Evolutionary conservation across 1,284 basidiomycete genomes (phyloP), one percentile per base, ranked within the genome.

Genomic region (Tylopilus orsonianus): DNA sequence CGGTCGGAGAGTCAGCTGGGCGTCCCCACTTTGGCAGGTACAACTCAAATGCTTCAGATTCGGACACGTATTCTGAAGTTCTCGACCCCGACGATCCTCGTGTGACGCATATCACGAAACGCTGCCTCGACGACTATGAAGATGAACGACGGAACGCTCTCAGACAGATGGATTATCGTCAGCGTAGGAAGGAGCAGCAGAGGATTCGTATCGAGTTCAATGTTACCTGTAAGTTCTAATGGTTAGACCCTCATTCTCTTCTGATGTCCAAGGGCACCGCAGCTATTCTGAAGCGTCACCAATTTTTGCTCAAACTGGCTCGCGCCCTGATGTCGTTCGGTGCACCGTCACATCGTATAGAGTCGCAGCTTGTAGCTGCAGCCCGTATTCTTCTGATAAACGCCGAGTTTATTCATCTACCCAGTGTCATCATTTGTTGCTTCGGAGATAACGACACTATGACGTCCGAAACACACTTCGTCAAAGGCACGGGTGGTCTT

Each of bases 361-460:
- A 85, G 61, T 77, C 80, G 0, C 84, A 86, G 60, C 76, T 87
- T 8, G 65, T 74, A 4, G 86, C 91, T 4, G 88, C 89, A 6
- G 87, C 90, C 1, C 77, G 83, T 18, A 90, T 93, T 47, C 79
- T 94, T 12, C 87, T 92, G 60, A 80, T 94, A 37, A 81, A 91
- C 61, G 88, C 87, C 29, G 85, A 88, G 61, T 90, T 90, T 59
- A 83, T 88, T 33, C 85, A 91, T 65, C 75, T 91, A 13, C 90
- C 90, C 7, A 81, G 79, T 10, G 81, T 91, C 57, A 87, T 93
- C 52, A 89, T 93, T 52, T 87, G 85, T 53, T 87, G 84, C 38
- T 93, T 93, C 62, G 87, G 86, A 2, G 87, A 90, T 61, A 80
- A 79, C 56, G 87, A 89, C 60, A 80, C 85, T 24, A 83, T 85